A percentile compares a stretch with the other conserved stretches of the same genome.
Evolutionary conservation across 352 stramenopile species (phyloP).

Genomic region (Pythium volutum): DNA sequence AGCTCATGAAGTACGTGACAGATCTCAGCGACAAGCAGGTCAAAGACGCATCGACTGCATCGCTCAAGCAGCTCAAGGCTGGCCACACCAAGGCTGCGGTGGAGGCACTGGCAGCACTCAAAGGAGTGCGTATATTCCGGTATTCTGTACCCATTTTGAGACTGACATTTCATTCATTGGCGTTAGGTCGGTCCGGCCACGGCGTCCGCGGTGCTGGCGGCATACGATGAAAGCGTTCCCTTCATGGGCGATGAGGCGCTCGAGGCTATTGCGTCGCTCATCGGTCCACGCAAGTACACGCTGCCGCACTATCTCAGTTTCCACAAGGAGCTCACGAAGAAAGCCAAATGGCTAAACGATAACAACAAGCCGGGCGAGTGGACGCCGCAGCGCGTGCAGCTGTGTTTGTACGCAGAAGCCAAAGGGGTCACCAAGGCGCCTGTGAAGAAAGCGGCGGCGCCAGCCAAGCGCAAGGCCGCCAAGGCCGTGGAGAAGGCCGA

Average conservation of each 20-base stretch:
- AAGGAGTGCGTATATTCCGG: slow-evolving; percentile 45
- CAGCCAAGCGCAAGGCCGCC: slow-evolving; percentile 17
- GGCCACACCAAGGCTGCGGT: slow-evolving; percentile 37
- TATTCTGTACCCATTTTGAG: background rate
- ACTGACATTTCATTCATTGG: background rate
- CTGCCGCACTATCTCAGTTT: slow-evolving; percentile 70
- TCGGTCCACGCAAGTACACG: slow-evolving; percentile 78
- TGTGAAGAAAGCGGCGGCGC: background rate
- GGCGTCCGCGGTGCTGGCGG: slow-evolving; percentile 64
- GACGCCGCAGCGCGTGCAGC: slow-evolving; percentile 66
- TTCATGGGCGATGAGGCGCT: slow-evolving; percentile 84
- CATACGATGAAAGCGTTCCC: slow-evolving; percentile 58
- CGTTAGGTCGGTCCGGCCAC: slow-evolving; percentile 71
- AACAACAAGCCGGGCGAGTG: slow-evolving; percentile 25
- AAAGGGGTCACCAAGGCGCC: slow-evolving; percentile 3
- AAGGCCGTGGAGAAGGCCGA: background rate
- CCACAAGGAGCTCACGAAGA: slow-evolving; percentile 42
- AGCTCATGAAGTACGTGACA: slow-evolving; percentile 73
- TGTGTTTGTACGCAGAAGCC: slow-evolving; percentile 60
- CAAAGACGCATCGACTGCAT: slow-evolving; percentile 39
- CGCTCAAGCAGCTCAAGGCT: slow-evolving; percentile 42
- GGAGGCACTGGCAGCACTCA: slow-evolving; percentile 53
- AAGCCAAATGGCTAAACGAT: slow-evolving; percentile 50
- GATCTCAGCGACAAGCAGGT: slow-evolving; percentile 43
- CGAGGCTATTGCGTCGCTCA: slow-evolving; percentile 61